A percentile compares a stretch with the other conserved stretches of the same genome.
Evolutionary conservation across 805 yeast species (phyloP).

Genomic region (Candida montana): DNA sequence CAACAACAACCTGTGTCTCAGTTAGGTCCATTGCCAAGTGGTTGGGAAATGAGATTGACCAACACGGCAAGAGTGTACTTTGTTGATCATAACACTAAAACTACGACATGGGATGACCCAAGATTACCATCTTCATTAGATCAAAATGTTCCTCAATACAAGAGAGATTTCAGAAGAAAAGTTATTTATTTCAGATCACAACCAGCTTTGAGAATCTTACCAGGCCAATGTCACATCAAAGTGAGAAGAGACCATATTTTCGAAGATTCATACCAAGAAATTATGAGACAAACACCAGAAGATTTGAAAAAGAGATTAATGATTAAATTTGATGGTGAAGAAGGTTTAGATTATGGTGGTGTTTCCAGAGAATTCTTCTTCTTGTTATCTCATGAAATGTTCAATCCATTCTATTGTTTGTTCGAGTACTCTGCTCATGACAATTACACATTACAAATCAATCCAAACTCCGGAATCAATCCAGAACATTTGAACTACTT

Average conservation of each 20-base stretch:
- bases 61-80: conserved; percentile 98
- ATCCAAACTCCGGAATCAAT: conserved; percentile 93
- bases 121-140: conserved; percentile 95
- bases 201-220: conserved; percentile 93
- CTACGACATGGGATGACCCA: conserved; percentile 99
- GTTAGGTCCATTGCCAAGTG: conserved; percentile 95
- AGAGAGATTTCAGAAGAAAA: conserved; percentile 97
- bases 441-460: conserved; percentile 94
- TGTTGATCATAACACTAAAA: conserved; percentile 98
- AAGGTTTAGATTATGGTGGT: conserved; percentile 99
- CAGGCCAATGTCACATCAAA: conserved; percentile 98
- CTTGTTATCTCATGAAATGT: conserved; percentile 95
- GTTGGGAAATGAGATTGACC: conserved; percentile 99
- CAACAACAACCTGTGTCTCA: conserved; percentile 98
- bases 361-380: conserved; percentile 98
- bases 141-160: conserved; percentile 98
- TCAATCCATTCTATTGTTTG: conserved; percentile 94
- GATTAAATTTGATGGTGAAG: conserved; percentile 99
- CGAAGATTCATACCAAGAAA: conserved; percentile 96
- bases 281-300: conserved; percentile 98
- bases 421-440: conserved; percentile 98
- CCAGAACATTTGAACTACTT: conserved; percentile 98
- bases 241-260: conserved; percentile 94
- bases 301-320: conserved; percentile 94
- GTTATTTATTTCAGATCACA: conserved; percentile 96